Evolutionary conservation across 768 basidiomycete species (phyloP).

Genomic region (Mycena metata): DNA sequence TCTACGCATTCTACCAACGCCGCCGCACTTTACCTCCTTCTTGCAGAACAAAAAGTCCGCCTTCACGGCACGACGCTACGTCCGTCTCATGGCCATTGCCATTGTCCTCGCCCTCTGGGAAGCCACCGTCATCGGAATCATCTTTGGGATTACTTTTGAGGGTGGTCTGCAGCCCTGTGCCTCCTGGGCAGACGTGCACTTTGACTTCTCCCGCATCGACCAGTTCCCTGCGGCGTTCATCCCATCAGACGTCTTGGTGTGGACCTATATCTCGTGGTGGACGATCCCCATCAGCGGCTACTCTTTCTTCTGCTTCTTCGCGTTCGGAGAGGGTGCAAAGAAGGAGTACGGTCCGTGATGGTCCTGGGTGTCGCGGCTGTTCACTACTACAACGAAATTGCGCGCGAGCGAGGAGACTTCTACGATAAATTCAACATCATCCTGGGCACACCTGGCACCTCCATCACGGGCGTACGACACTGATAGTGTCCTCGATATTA

Average conservation of each 20-base stretch:
- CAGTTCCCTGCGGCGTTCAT: neutral
- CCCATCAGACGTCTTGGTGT: neutral
- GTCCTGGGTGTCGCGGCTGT: too few relatives aligned
- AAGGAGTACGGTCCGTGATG: too few relatives aligned
- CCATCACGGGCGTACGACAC: too few relatives aligned
- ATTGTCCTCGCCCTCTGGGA: conserved; percentile 3
- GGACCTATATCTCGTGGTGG: neutral
- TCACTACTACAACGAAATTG: too few relatives aligned
- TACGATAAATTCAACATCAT: too few relatives aligned
- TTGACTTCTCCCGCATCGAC: neutral
- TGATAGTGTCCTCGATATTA: too few relatives aligned
- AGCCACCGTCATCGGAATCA: neutral
- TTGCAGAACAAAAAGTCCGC: neutral
- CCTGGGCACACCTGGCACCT: too few relatives aligned
- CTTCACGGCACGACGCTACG: neutral
- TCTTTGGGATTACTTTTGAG: neutral
- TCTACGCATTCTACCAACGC: neutral
- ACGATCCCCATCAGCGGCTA: too few relatives aligned
- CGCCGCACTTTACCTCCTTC: conserved; percentile 2
- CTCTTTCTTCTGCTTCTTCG: too few relatives aligned
- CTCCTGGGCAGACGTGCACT: conserved; percentile 14
- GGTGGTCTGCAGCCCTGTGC: neutral
- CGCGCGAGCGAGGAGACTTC: too few relatives aligned
- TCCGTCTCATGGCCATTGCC: conserved; percentile 6
- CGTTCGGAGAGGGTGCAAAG: too few relatives aligned